A percentile compares a stretch with the other conserved stretches of the same genome.
phyloP scores from a whole-genome alignment of 768 basidiomycete genomes.

The Lactarius psammicola region DNA sequence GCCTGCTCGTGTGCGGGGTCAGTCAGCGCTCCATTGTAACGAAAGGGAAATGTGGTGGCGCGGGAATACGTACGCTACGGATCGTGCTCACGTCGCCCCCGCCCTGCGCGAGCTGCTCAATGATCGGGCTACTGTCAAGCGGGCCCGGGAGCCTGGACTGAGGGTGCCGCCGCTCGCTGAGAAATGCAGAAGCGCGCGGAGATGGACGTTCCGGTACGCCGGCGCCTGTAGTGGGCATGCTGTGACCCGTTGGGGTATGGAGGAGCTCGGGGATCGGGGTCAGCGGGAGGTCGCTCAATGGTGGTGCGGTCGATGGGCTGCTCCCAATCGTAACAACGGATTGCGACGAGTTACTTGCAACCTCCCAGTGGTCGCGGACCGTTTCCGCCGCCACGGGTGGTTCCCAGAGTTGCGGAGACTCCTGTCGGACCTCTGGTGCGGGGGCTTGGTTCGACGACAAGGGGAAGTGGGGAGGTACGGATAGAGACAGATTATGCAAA shows the following conservation, averaged over 20 bases:
- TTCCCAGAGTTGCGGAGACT: background rate
- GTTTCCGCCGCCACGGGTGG: background rate
- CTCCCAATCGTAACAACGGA: conserved; percentile 17
- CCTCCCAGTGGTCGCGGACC: background rate
- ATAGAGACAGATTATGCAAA: conserved; percentile 9
- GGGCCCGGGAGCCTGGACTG: conserved; percentile 9
- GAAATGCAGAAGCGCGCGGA: background rate
- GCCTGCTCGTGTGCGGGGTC: background rate
- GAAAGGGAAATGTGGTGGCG: background rate
- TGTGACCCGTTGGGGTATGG: conserved; percentile 15
- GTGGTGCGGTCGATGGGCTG: conserved; percentile 18
- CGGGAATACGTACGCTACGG: conserved; percentile 4
- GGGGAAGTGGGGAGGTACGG: background rate
- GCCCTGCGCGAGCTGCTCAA: background rate
- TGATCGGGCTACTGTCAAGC: conserved; percentile 11
- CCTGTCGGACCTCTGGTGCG: background rate
- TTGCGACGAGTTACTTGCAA: conserved; percentile 7
- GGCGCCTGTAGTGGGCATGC: background rate
- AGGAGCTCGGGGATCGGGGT: conserved; percentile 24
- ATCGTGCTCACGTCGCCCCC: conserved; percentile 12
- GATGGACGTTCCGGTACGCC: background rate
- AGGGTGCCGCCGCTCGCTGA: background rate
- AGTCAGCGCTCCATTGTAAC: background rate
- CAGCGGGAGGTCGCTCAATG: conserved; percentile 25
- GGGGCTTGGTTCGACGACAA: background rate